A percentile compares a stretch with the other conserved stretches of the same genome.
These are phyloP conservation scores for Teratosphaeria gauchensis DNA, from an alignment of 2,329 filamentous ascomycete species.

Conservation along the genomic window DNA sequence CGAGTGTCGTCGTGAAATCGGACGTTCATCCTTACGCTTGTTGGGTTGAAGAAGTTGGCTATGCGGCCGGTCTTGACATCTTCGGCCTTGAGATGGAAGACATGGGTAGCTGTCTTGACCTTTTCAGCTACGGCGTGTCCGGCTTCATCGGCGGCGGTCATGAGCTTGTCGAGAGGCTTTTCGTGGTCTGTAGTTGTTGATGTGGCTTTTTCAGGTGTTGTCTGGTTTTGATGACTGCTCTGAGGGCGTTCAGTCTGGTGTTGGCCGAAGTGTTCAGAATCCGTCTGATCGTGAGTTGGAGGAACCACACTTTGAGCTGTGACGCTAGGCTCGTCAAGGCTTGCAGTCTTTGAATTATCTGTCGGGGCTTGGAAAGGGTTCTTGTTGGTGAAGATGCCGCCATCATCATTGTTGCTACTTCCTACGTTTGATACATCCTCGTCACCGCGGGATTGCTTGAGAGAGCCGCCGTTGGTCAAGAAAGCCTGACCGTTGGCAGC, in stretches of 20 bases:
- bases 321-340: neutral
- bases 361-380: neutral
- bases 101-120: conserved; percentile 2
- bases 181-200: neutral
- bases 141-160: neutral
- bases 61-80: neutral
- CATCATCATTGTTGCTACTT: neutral
- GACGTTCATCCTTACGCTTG: conserved; percentile 3
- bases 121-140: neutral
- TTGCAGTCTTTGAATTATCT: neutral
- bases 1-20: neutral
- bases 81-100: neutral
- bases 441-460: neutral
- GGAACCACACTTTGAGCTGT: neutral
- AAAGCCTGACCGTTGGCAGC: neutral
- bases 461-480: neutral
- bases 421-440: neutral
- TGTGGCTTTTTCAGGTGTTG: neutral
- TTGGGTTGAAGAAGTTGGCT: conserved; percentile 3
- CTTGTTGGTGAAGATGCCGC: neutral
- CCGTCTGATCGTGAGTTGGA: neutral
- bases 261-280: too few relatives aligned
- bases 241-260: neutral
- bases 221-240: neutral
- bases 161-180: neutral